Base-by-base conservation (phyloP, 495 filamentous ascomycete species). In the Cercophora scortea region DNA sequence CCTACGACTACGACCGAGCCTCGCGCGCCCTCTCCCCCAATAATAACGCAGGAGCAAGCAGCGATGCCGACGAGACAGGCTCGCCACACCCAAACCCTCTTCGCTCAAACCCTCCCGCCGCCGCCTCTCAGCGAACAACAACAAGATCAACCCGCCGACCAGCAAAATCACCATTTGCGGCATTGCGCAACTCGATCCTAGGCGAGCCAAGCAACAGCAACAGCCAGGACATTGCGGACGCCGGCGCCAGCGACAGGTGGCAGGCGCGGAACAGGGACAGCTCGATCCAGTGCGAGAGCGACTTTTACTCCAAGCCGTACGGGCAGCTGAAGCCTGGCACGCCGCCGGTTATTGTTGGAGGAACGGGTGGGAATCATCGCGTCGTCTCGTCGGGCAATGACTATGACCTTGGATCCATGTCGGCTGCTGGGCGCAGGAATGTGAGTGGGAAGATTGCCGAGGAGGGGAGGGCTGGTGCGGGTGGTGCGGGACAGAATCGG, bases 381-480 rank as follows among this genome's bases (percentile, higher is more conserved):
- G 75, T 74, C 67, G 72, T 72, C 34, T 77, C 75, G 61, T 72
- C 71, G 63, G 82, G 69, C 59, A 84, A 71, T 64, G 85, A 85
- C 60, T 85, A 81, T 54, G 78, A 81, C 19, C 17, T 78, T 12
- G 51, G 73, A 64, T 60, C 33, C 8, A 42, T 55, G 33, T 33
- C 12, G 4, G 17, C 4, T 16, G 4, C 6, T 10, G 38, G 40
- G 16, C 16, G 70, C 46, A 74, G 90, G 47, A 83, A 89, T 58
- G 89, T 92, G 9, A 93, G 88, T 60, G 90, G 89, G 3, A 89
- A 89, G 67, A 71, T 88, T 44, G 90, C 84, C 1, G 90, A 96
- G 68, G 90, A 96, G 68, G 90, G 90, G 1, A 73, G 84, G 40
- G 80, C 79, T 3, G n/a, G n/a, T n/a, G n/a, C n/a, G n/a, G 75